Base-by-base conservation (phyloP, 176 grass and related monocot species). In the Oryza punctata region DNA sequence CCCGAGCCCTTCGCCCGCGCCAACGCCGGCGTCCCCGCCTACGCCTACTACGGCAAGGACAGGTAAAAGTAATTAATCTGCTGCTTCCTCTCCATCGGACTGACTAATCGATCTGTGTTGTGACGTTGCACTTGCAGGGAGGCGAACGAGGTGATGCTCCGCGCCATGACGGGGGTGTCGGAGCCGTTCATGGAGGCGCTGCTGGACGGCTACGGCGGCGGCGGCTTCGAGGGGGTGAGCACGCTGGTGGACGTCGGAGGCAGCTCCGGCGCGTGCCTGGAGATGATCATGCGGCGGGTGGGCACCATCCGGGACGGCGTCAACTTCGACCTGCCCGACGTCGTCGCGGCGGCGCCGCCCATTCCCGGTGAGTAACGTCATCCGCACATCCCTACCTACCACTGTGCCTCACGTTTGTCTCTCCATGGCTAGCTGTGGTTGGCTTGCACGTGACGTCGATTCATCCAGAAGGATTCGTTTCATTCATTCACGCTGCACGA, bases 251-350 rank as follows among this genome's bases (percentile, higher is more conserved):
- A 98, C 81, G 91, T 98, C 3, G 95, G 95, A 3, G 92, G 95
- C 3, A 93, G 95, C 88, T 94, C 95, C 6, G 92, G 92, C 14
- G 68, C 86, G 8, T 98, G 92, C 82, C 90, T 98, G 10, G 52
- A 90, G 84, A 91, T 93, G 87, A 95, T 98, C 76, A 91, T 98
- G 92, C 72, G 77, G 1, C 38, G 72, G 63, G 80, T 93, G 3
- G 2, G 12, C 6, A 72, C 81, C 40, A 79, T 98, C 78, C 81
- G 5, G 37, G 60, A 69, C 1, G 95, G 95, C 14, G 27, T 98
- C 84, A 94, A 98, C 87, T 98, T 98, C 83, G 95, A 98, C 71
- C 85, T 98, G 7, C 92, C 90, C 1, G 88, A 93, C 43, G 95
- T 98, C 23, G 88, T 98, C 76, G 90, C 90, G 23, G 88, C 80